These are phyloP conservation scores for Picochlorum sp. DNA, from an alignment of 139 green algal species.

Conservation along the genomic window DNA sequence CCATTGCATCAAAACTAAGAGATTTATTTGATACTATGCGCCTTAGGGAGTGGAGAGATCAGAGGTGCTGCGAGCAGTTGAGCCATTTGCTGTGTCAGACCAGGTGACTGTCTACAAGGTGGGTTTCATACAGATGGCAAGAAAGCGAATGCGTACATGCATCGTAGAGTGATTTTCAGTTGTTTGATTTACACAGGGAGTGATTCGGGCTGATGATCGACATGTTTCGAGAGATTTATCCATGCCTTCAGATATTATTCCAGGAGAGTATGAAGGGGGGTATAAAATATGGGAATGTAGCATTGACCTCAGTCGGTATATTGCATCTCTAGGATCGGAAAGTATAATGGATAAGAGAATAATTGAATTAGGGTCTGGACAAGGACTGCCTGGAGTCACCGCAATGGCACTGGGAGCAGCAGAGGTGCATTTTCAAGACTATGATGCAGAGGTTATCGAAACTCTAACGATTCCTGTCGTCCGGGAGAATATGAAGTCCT, in stretches of 20 bases:
- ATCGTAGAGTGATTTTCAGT: no score
- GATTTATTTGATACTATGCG: no score
- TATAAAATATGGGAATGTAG: slow-evolving; percentile 92
- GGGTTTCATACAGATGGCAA: no score
- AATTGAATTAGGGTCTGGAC: slow-evolving; percentile 85
- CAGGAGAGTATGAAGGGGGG: slow-evolving; percentile 46
- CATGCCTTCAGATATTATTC: slow-evolving; percentile 20
- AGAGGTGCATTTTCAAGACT: slow-evolving; percentile 28
- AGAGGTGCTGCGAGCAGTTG: no score
- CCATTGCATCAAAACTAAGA: no score
- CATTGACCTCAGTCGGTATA: slow-evolving; percentile 58
- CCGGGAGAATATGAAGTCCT: not conserved
- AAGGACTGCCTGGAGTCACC: slow-evolving; percentile 80
- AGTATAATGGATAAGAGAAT: slow-evolving; percentile 47
- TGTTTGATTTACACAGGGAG: no score
- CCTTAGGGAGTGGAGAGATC: no score
- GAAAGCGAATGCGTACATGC: no score
- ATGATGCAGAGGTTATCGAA: slow-evolving; percentile 7
- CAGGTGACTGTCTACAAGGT: no score
- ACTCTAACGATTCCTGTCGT: slow-evolving; percentile 4
- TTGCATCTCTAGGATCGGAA: slow-evolving; percentile 24
- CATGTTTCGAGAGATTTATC: not conserved
- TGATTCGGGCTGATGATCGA: not conserved
- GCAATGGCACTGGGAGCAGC: slow-evolving; percentile 43
- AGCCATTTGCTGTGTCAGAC: no score